These are phyloP conservation scores for Pythium coloratum DNA, from an alignment of 352 stramenopile genomes.

Conservation along the genomic window DNA sequence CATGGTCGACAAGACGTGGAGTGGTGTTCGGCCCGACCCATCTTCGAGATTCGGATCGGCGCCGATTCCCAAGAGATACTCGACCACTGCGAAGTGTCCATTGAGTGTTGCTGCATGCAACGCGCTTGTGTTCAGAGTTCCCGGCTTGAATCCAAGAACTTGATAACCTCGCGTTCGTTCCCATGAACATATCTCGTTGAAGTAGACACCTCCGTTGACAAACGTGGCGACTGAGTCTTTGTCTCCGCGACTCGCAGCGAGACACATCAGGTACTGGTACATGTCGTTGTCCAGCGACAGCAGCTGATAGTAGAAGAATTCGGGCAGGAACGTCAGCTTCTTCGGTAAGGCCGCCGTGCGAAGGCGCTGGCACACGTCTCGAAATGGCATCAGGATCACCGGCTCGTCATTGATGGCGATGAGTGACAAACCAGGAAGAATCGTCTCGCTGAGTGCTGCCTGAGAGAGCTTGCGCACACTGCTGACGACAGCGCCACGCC, in stretches of 20 bases:
- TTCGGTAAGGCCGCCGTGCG: conserved; percentile 72
- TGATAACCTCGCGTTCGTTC: conserved; percentile 70
- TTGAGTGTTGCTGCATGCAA: conserved; percentile 66
- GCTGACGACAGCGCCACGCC: conserved; percentile 72
- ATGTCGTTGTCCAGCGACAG: conserved; percentile 74
- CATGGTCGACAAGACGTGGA: conserved; percentile 55
- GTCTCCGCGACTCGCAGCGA: conserved; percentile 70
- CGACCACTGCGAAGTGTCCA: conserved; percentile 62
- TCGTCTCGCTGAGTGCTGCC: conserved; percentile 66
- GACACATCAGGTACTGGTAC: conserved; percentile 77
- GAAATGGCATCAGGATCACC: conserved; percentile 76
- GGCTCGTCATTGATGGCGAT: conserved; percentile 85
- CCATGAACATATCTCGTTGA: conserved; percentile 74
- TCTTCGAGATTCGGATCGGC: conserved; percentile 64
- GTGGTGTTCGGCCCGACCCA: conserved; percentile 50
- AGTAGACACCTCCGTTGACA: conserved; percentile 44
- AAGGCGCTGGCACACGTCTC: conserved; percentile 68
- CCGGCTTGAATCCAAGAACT: conserved; percentile 65
- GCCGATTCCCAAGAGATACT: conserved; percentile 54
- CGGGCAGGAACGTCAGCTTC: conserved; percentile 78
- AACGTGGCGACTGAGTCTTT: conserved; percentile 67
- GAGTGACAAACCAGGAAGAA: conserved; percentile 69
- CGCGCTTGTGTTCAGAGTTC: conserved; percentile 48
- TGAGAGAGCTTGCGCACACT: conserved; percentile 81
- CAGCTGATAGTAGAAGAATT: conserved; percentile 87